phyloP scores from a whole-genome alignment of 2,329 filamentous ascomycete genomes.

The Thielaviopsis populi region DNA sequence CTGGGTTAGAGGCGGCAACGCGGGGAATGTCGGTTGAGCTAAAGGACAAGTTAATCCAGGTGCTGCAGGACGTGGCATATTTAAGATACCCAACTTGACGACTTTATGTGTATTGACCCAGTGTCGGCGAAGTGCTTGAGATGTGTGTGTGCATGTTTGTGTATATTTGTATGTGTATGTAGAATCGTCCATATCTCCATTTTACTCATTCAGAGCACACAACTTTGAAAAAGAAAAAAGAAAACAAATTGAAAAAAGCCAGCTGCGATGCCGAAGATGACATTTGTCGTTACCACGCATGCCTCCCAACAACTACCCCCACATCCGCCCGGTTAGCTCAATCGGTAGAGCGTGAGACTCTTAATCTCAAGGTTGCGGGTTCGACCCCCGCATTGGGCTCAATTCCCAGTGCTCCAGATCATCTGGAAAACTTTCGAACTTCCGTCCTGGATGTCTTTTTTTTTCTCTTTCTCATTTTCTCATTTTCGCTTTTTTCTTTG shows the following conservation, averaged over 20 bases:
- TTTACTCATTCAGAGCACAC: too few species aligned
- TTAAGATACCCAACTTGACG: constrained; percentile 3
- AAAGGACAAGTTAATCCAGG: constrained; percentile 4
- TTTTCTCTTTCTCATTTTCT: too few species aligned
- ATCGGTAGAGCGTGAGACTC: constrained; percentile 63
- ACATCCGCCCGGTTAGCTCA: constrained; percentile 44
- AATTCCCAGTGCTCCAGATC: constrained; percentile 17
- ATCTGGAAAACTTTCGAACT: constrained; percentile 11
- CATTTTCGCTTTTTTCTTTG: too few species aligned
- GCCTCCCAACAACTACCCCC: too few species aligned
- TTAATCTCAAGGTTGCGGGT: constrained; percentile 35
- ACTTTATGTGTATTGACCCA: background rate
- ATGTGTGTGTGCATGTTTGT: too few species aligned
- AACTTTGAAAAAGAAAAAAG: too few species aligned
- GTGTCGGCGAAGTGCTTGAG: too few species aligned
- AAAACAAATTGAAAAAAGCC: too few species aligned
- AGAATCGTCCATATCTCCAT: too few species aligned
- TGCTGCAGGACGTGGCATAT: constrained; percentile 1
- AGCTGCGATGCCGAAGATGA: too few species aligned
- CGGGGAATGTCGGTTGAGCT: constrained; percentile 3
- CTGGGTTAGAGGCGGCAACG: background rate
- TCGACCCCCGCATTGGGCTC: constrained; percentile 26
- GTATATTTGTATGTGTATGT: too few species aligned
- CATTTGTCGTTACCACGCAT: too few species aligned
- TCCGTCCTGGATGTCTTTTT: background rate